These are phyloP conservation scores for Blumeriella jaapii DNA, from an alignment of 2,329 filamentous ascomycete genomes.

Conservation along the genomic window DNA sequence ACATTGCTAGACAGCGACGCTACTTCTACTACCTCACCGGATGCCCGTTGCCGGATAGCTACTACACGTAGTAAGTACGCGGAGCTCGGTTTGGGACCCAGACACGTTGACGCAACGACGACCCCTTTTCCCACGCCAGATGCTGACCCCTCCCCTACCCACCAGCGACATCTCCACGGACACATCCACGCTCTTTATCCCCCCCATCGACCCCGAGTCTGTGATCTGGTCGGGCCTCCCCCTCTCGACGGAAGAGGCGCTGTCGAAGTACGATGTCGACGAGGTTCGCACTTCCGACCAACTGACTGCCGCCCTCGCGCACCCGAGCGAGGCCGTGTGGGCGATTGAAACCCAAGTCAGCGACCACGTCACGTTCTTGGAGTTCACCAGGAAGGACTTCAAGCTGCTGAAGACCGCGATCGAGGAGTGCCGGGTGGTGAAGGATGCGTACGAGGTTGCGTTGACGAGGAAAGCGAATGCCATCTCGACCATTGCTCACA, in stretches of 20 bases:
- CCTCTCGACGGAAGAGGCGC: constrained; percentile 62
- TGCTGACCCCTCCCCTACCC: too few relatives aligned
- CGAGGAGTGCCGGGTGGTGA: constrained; percentile 56
- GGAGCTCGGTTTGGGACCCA: too few relatives aligned
- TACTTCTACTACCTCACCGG: constrained; percentile 94
- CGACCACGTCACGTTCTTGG: constrained; percentile 57
- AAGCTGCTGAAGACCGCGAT: constrained; percentile 47
- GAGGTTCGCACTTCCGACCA: constrained; percentile 61
- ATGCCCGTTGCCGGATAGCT: constrained; percentile 67
- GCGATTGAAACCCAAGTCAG: constrained; percentile 72
- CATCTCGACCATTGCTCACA: constrained; percentile 57
- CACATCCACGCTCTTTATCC: constrained; percentile 79
- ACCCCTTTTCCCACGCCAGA: too few relatives aligned
- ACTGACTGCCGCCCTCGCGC: constrained; percentile 53
- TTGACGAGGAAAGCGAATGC: constrained; percentile 62
- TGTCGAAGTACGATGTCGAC: constrained; percentile 71
- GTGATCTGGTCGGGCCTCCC: constrained; percentile 93
- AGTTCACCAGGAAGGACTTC: constrained; percentile 54
- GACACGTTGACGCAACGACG: too few relatives aligned
- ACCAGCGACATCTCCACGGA: constrained; percentile 61
- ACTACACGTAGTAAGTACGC: constrained; percentile 74
- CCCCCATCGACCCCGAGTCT: constrained; percentile 72
- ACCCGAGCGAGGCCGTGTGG: constrained; percentile 46
- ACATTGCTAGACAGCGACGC: constrained; percentile 59
- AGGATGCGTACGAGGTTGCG: constrained; percentile 64